Conservation (phyloP, 108 stramenopile genomes). For the Cyclotella cryptica region DNA sequence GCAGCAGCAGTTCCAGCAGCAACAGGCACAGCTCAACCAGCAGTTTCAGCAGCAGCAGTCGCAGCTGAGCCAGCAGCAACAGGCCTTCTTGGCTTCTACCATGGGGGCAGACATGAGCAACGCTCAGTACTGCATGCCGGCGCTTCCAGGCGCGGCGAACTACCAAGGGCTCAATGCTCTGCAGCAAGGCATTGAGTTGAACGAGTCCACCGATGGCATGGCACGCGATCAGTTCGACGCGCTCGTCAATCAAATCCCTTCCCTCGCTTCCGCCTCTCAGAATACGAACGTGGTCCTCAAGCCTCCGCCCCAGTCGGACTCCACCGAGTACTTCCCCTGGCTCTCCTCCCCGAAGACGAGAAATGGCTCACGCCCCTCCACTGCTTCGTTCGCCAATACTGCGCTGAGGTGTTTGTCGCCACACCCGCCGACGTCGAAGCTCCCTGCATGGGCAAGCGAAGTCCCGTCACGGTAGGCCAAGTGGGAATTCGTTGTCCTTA, state of each 20-base stretch:
- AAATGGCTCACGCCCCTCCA: slow-evolving; percentile 87
- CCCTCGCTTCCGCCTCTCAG: background rate
- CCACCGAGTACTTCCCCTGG: slow-evolving; percentile 59
- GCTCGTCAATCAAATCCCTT: slow-evolving; percentile 21
- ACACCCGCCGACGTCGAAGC: slow-evolving; percentile 71
- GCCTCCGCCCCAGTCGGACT: slow-evolving; percentile 15
- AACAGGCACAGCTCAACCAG: slow-evolving; percentile 29
- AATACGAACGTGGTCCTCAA: background rate
- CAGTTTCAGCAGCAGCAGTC: slow-evolving; percentile 45
- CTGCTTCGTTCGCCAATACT: slow-evolving; percentile 83
- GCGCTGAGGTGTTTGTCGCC: slow-evolving; percentile 82
- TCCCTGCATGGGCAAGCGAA: slow-evolving; percentile 83
- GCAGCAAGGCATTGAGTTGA: slow-evolving; percentile 16
- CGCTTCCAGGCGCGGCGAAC: background rate
- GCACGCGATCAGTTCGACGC: slow-evolving; percentile 26
- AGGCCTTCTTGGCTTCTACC: background rate
- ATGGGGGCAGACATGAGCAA: slow-evolving; percentile 12
- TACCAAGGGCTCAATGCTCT: slow-evolving; percentile 14
- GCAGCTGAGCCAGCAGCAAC: slow-evolving; percentile 32
- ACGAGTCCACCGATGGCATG: background rate
- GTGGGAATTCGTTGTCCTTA: slow-evolving; percentile 89
- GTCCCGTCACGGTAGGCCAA: slow-evolving; percentile 79
- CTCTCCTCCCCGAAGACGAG: slow-evolving; percentile 66
- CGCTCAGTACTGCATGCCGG: slow-evolving; percentile 22
- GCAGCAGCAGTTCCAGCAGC: slow-evolving; percentile 29